A percentile compares a stretch with the other conserved stretches of the same genome.
Evolutionary conservation across 371 early-diverging fungal species (phyloP).

Genomic region (Mucor velutinosus): DNA sequence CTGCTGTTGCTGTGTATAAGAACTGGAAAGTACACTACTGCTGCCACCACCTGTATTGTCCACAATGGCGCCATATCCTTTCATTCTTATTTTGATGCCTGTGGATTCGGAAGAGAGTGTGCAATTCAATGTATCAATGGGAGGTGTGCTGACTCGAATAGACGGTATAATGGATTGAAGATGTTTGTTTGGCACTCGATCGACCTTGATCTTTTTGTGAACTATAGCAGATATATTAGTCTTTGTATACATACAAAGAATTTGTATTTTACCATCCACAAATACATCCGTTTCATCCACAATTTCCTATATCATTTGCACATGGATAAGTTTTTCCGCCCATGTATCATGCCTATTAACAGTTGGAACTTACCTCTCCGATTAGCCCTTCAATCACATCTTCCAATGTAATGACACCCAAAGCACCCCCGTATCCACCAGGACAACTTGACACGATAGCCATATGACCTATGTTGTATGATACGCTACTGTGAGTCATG

Average conservation of each 20-base stretch:
- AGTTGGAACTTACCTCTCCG: conserved; percentile 50
- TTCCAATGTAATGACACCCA: conserved; percentile 95
- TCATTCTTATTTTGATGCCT: conserved; percentile 17
- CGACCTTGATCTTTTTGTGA: conserved; percentile 10
- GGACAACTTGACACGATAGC: conserved; percentile 68
- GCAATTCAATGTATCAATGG: neutral
- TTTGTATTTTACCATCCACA: conserved; percentile 61
- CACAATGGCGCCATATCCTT: conserved; percentile 20
- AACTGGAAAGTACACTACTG: neutral
- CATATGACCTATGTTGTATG: conserved; percentile 54
- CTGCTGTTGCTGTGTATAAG: neutral
- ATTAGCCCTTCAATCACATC: conserved; percentile 97
- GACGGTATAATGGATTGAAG: neutral
- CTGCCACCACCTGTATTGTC: conserved; percentile 4
- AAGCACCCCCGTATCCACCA: conserved; percentile 42
- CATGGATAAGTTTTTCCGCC: neutral
- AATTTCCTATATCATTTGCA: conserved; percentile 59
- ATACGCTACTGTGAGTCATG: neutral
- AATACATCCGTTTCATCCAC: conserved; percentile 94
- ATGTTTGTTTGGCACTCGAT: neutral
- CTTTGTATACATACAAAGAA: too few relatives aligned
- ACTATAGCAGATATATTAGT: conserved; percentile 1
- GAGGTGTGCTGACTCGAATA: neutral
- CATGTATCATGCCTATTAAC: neutral
- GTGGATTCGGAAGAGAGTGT: neutral